Base-by-base conservation (phyloP, 2,329 filamentous ascomycete genomes). In the Colletotrichum gigasporum region DNA sequence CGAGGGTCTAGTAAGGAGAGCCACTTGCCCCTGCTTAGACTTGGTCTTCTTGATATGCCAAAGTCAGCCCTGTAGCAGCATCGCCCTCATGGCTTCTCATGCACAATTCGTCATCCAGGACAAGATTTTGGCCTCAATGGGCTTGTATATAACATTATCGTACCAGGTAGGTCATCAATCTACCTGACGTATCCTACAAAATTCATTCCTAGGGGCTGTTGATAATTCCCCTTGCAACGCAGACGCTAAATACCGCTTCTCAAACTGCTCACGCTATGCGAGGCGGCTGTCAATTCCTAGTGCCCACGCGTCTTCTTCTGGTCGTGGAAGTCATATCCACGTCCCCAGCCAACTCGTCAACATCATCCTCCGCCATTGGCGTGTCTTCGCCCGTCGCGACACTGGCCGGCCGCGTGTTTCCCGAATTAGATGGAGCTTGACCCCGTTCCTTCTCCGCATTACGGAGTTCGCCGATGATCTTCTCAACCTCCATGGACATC, bases 401-500 rank as follows among this genome's bases (percentile, higher is more conserved):
- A 52, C 78, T 80, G 3, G 73, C 71, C 34, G 75, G 76, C 39
- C 78, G 72, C 63, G 70, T 53, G 67, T 69, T 18, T 69, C 72
- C 50, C 45, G 60, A 34, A 41, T 64, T 61, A 28, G 74, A 74
- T 1, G 75, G 72, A 4, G 75, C 71, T 11, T 78, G 78, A 10
- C 76, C 77, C 32, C 79, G 76, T 60, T 86, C 83, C 65, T 84
- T 84, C 72, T 96, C 91, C 2, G 91, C 91, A 55, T 88, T 91
- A 28, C 93, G 87, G 82, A 94, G 90, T 69, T 91, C 90, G 37
- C 86, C 88, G 14, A 97, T 85, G 18, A 91, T 86, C 74, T 91
- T 89, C 78, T 97, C 91, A 2, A 97, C 92, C 76, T 95, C 92
- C 63, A 91, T 85, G 71, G 93, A 96, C 94, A 97, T 97, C 75